Evolutionary conservation across 2,329 filamentous ascomycete genomes (phyloP), one percentile per base, ranked within the genome.

Genomic region (Exophiala lecanii-corni): DNA sequence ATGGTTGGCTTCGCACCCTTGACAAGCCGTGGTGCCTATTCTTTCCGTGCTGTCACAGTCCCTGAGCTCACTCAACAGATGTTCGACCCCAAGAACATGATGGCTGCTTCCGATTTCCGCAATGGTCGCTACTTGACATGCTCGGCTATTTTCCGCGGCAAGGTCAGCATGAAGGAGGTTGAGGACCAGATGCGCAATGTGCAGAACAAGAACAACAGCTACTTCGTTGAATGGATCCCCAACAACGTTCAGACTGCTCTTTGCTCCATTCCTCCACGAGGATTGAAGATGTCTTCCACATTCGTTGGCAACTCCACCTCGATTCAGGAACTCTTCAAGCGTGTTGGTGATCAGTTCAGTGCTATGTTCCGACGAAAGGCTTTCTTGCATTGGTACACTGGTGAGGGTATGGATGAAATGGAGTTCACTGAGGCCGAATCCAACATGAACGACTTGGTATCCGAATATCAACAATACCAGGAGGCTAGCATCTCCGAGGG

Each of bases 61-160:
- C 91, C 92, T 46, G 92, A 98, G 79, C 81, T 98, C 70, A 97
- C 92, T 63, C 92, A 98, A 79, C 92, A 98, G 74, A 97, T 98
- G 89, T 98, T 94, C 79, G 92, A 98, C 78, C 91, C 92, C 65
- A 98, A 97, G 89, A 98, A 98, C 84, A 98, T 98, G 91, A 98
- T 98, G 92, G 92, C 92, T 74, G 92, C 92, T 56, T 94, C 89
- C 55, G 92, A 98, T 78, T 98, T 98, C 89, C 88, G 92, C 64
- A 98, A 97, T 73, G 92, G 92, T 71, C 92, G 92, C 65, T 98
- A 98, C 80, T 82, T 98, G 65, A 98, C 92, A 60, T 98, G 92
- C 84, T 97, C 85, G 70, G 89, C 92, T 68, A 95, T 98, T 74
- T 98, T 98, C 88, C 92, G 92, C 73, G 92, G 92, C 66, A 95